These are phyloP conservation scores for Whalleya microplaca DNA, from an alignment of 2,329 filamentous ascomycete genomes.

Conservation along the genomic window DNA sequence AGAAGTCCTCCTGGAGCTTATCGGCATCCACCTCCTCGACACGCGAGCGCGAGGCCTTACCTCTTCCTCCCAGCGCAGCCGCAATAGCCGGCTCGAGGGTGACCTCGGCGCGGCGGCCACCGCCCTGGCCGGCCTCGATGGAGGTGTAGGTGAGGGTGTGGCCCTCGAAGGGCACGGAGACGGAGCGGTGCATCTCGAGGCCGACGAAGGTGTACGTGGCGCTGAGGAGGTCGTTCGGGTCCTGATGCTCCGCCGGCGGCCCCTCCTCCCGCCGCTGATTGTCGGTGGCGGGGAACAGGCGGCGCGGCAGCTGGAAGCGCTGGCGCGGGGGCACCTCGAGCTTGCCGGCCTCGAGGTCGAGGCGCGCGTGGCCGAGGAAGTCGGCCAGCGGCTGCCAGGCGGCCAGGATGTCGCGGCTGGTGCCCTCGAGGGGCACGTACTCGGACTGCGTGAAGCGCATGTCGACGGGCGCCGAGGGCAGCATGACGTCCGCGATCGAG, in stretches of 20 bases:
- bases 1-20: constrained; percentile 22
- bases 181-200: constrained; percentile 54
- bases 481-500: constrained; percentile 47
- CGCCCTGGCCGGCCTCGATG: constrained; percentile 55
- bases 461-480: constrained; percentile 53
- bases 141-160: constrained; percentile 55
- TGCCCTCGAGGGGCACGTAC: constrained; percentile 36
- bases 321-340: constrained; percentile 42
- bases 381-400: constrained; percentile 41
- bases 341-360: constrained; percentile 49
- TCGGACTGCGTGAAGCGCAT: constrained; percentile 49
- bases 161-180: constrained; percentile 46
- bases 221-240: constrained; percentile 9
- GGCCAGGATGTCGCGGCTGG: constrained; percentile 26
- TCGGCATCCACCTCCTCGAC: not conserved
- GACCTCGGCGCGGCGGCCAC: constrained; percentile 55
- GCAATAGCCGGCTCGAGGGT: constrained; percentile 47
- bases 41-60: not conserved
- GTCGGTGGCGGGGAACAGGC: constrained; percentile 26
- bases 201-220: constrained; percentile 52
- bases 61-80: too few species aligned
- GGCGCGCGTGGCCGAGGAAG: constrained; percentile 50
- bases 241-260: too few species aligned
- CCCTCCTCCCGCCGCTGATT: too few species aligned
- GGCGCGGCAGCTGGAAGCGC: constrained; percentile 37